A percentile compares a stretch with the other conserved stretches of the same genome.
These are phyloP conservation scores for Ophiosphaerella narmari DNA, from an alignment of 2,329 filamentous ascomycete genomes.

Conservation along the genomic window DNA sequence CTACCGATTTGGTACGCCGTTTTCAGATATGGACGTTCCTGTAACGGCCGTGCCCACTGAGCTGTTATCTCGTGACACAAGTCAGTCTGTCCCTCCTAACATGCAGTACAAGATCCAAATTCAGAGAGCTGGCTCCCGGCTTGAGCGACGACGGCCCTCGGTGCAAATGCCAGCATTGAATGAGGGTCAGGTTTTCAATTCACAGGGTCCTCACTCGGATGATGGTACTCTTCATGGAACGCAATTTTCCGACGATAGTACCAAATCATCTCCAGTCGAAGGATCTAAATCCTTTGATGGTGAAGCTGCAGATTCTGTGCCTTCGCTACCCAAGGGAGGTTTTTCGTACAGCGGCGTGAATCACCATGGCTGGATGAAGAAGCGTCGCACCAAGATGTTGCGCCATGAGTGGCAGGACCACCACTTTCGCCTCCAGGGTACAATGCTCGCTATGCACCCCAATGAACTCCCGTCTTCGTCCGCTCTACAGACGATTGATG, in stretches of 20 bases:
- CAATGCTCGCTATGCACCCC: constrained; percentile 68
- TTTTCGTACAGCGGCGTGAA: constrained; percentile 58
- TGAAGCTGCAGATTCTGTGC: constrained; percentile 28
- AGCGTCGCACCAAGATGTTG: constrained; percentile 85
- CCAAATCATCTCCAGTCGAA: constrained; percentile 40
- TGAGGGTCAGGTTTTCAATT: constrained; percentile 62
- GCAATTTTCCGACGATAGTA: constrained; percentile 39
- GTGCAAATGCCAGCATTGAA: constrained; percentile 72
- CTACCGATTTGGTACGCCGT: constrained; percentile 82
- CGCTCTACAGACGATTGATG: constrained; percentile 79
- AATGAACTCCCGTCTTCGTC: constrained; percentile 60
- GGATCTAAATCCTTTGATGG: constrained; percentile 25
- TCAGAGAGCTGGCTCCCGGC: constrained; percentile 51
- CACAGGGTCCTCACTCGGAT: constrained; percentile 39
- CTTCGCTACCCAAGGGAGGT: constrained; percentile 42
- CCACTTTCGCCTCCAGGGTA: constrained; percentile 78
- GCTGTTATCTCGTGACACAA: constrained; percentile 75
- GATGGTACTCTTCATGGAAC: constrained; percentile 40
- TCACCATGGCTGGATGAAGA: constrained; percentile 90
- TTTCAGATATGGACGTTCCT: constrained; percentile 89
- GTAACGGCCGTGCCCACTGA: constrained; percentile 73
- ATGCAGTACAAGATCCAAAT: constrained; percentile 74
- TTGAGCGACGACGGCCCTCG: constrained; percentile 64
- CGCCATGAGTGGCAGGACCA: constrained; percentile 93
- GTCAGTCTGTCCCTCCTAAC: constrained; percentile 90